Evolutionary conservation across 1,139 yeast species (phyloP).

Genomic region (Hyphopichia wangnamkhiaoensis): DNA sequence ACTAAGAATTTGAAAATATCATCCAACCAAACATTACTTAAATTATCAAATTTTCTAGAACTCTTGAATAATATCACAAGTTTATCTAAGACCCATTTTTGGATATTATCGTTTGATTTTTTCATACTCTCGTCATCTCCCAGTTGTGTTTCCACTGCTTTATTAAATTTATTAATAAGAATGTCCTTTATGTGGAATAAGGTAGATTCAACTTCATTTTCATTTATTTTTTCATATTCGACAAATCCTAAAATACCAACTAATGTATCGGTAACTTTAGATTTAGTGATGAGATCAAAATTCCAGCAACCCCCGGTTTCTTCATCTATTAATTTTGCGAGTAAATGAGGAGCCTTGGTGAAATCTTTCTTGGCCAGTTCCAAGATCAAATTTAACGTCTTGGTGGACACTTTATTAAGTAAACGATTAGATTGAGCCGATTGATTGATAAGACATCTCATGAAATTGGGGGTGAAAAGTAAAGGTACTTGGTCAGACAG

Average conservation of each 20-base stretch:
- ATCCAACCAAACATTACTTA: slow-evolving; percentile 29
- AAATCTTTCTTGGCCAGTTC: slow-evolving; percentile 37
- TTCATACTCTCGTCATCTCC: slow-evolving; percentile 15
- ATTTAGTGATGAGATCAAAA: slow-evolving; percentile 77
- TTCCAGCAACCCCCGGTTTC: slow-evolving; percentile 61
- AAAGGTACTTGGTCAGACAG: slow-evolving; percentile 32
- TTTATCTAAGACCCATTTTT: slow-evolving; percentile 71
- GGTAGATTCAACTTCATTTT: slow-evolving; percentile 15
- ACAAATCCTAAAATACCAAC: slow-evolving; percentile 31
- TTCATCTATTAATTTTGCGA: slow-evolving; percentile 51
- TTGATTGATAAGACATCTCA: slow-evolving; percentile 79
- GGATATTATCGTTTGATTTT: slow-evolving; percentile 41
- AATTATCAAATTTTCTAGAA: slow-evolving; percentile 31
- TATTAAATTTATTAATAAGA: slow-evolving; percentile 23
- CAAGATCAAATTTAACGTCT: slow-evolving; percentile 46
- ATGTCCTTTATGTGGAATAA: slow-evolving; percentile 21
- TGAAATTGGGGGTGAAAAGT: slow-evolving; percentile 68
- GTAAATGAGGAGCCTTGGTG: slow-evolving; percentile 46
- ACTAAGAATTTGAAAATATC: slow-evolving; percentile 54
- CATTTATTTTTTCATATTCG: slow-evolving; percentile 12
- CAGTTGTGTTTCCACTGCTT: slow-evolving; percentile 23
- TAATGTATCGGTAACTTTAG: slow-evolving; percentile 65
- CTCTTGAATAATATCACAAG: slow-evolving; percentile 57
- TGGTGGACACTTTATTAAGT: slow-evolving; percentile 66
- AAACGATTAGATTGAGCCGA: slow-evolving; percentile 65